Percentiles rank a stretch among this genome's conserved stretches.
phyloP scores from a whole-genome alignment of 1,139 yeast species.

The Blastobotrys malaysiensis region DNA sequence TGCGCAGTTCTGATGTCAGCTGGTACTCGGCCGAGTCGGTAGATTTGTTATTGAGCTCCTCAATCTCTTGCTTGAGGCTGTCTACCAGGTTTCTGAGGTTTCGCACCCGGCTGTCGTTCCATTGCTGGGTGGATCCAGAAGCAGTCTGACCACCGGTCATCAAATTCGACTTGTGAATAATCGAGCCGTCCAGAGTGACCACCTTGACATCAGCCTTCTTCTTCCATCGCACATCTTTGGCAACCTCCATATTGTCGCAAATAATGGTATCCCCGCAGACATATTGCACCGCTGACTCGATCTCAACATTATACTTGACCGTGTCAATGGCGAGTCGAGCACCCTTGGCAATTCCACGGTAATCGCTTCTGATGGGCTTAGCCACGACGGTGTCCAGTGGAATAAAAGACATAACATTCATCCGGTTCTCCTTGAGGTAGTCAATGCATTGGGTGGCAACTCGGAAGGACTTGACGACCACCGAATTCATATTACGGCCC shows the following conservation, averaged over 20 bases:
- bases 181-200: conserved; percentile 78
- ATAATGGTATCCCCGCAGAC: conserved; percentile 77
- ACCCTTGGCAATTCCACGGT: conserved; percentile 51
- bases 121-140: conserved; percentile 40
- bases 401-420: conserved; percentile 81
- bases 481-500: conserved; percentile 75
- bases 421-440: conserved; percentile 76
- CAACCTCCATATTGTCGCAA: conserved; percentile 66
- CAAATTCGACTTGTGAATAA: conserved; percentile 78
- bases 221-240: conserved; percentile 71
- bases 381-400: conserved; percentile 80
- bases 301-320: conserved; percentile 59
- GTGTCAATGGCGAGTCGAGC: conserved; percentile 64
- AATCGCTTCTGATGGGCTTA: conserved; percentile 47
- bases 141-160: conserved; percentile 81
- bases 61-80: conserved; percentile 49
- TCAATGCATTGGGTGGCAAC: conserved; percentile 81
- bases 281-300: conserved; percentile 75
- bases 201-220: conserved; percentile 55
- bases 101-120: conserved; percentile 73
- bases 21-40: conserved; percentile 45
- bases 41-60: conserved; percentile 45
- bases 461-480: conserved; percentile 70
- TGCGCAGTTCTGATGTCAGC: conserved; percentile 6
- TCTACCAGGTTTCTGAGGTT: conserved; percentile 57